Conservation (phyloP, 2,329 filamentous ascomycete genomes). For the Sarocladium kiliense region DNA sequence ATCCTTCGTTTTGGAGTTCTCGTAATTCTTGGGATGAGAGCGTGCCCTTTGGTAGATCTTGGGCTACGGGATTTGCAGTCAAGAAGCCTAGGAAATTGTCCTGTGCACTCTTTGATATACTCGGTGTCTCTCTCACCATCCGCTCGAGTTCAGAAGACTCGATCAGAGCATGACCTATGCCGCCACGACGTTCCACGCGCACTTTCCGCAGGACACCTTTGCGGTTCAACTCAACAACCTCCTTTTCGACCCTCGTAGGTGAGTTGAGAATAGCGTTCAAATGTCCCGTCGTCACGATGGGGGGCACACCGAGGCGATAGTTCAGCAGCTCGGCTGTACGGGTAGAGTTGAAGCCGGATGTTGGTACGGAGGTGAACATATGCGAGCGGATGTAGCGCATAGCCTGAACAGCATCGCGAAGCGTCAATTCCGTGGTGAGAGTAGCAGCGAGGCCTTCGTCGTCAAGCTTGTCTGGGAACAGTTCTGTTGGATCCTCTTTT, state of each 20-base stretch:
- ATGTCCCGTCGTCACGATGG: slow-evolving; percentile 61
- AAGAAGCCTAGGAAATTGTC: slow-evolving; percentile 49
- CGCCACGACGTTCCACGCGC: slow-evolving; percentile 55
- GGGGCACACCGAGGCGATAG: slow-evolving; percentile 54
- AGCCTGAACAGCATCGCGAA: slow-evolving; percentile 59
- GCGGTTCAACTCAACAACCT: slow-evolving; percentile 55
- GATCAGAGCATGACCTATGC: slow-evolving; percentile 61
- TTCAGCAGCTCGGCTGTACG: slow-evolving; percentile 60
- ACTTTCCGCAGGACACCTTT: slow-evolving; percentile 56
- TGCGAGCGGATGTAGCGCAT: slow-evolving; percentile 54
- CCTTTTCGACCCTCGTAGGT: slow-evolving; percentile 61
- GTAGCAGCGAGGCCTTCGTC: slow-evolving; percentile 53
- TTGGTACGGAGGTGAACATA: slow-evolving; percentile 63
- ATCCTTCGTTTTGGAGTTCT: slow-evolving; percentile 59
- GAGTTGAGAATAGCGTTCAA: slow-evolving; percentile 58
- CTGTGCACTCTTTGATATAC: slow-evolving; percentile 37
- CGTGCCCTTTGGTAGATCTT: slow-evolving; percentile 20
- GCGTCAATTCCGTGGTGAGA: slow-evolving; percentile 49
- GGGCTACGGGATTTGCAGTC: slow-evolving; percentile 40
- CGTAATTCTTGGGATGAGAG: slow-evolving; percentile 45
- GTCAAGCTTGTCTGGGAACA: slow-evolving; percentile 46
- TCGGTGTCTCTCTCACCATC: slow-evolving; percentile 32
- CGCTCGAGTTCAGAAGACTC: slow-evolving; percentile 50
- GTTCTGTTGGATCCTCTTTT: slow-evolving; percentile 19
- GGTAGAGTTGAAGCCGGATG: slow-evolving; percentile 58